Conservation (phyloP, 2,329 filamentous ascomycete species). For the Alternaria panax region DNA sequence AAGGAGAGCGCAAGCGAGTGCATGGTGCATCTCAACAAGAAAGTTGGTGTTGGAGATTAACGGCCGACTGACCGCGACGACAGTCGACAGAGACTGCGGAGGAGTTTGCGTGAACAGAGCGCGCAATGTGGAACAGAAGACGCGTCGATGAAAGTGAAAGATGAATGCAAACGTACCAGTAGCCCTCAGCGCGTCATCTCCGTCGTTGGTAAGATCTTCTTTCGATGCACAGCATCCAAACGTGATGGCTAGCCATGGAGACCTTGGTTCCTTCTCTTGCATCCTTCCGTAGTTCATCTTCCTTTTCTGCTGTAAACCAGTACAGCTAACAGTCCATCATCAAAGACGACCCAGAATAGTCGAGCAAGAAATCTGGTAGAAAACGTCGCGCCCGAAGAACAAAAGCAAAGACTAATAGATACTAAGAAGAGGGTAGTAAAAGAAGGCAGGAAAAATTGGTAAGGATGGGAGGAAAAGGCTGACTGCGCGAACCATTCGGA, state of each 20-base stretch:
- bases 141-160: slow-evolving; percentile 6
- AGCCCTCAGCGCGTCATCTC: slow-evolving; percentile 23
- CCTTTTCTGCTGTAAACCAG: slow-evolving; percentile 34
- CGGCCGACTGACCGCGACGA: background rate
- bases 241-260: slow-evolving; percentile 47
- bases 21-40: slow-evolving; percentile 31
- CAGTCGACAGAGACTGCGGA: background rate
- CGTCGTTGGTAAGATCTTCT: slow-evolving; percentile 38
- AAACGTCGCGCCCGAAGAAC: slow-evolving; percentile 15
- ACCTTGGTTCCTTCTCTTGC: slow-evolving; percentile 22
- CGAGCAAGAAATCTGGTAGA: slow-evolving; percentile 7
- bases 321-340: slow-evolving; percentile 36
- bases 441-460: slow-evolving; percentile 9
- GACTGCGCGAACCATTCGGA: slow-evolving; percentile 9
- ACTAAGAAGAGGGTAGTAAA: slow-evolving; percentile 8
- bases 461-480: slow-evolving; percentile 2
- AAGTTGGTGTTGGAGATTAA: background rate
- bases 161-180: slow-evolving; percentile 38
- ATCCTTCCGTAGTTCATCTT: slow-evolving; percentile 29
- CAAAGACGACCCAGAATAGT: slow-evolving; percentile 8
- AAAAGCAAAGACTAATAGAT: slow-evolving; percentile 17
- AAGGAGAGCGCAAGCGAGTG: slow-evolving; percentile 29
- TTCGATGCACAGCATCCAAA: slow-evolving; percentile 50
- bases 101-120: background rate
- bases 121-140: background rate